These are phyloP conservation scores for Paramecium caudatum DNA, from an alignment of 73 alveolate genomes.

Conservation along the genomic window DNA sequence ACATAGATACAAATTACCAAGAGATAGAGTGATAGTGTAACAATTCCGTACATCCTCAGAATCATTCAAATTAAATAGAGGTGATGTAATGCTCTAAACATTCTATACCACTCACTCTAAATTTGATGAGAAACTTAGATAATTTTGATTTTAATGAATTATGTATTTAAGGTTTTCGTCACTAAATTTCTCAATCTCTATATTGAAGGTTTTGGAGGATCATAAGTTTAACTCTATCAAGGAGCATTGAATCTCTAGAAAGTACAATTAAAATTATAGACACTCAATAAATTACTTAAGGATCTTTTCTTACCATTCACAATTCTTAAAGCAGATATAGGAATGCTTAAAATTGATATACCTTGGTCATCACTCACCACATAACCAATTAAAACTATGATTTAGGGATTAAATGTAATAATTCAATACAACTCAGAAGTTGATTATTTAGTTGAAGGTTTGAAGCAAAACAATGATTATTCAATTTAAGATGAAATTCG, in stretches of 20 bases:
- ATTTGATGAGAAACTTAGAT: constrained; percentile 64
- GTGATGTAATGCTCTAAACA: constrained; percentile 43
- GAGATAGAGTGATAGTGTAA: constrained; percentile 43
- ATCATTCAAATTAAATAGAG: not conserved
- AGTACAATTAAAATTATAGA: constrained; percentile 45
- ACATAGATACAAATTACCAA: constrained; percentile 12
- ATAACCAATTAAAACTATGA: constrained; percentile 31
- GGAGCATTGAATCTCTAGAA: constrained; percentile 41
- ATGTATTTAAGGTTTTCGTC: constrained; percentile 57
- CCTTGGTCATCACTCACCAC: constrained; percentile 55
- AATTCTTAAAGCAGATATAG: constrained; percentile 58
- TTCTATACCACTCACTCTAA: constrained; percentile 65
- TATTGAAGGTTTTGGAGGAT: constrained; percentile 39
- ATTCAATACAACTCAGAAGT: constrained; percentile 28
- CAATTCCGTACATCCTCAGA: not conserved
- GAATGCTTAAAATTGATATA: constrained; percentile 40
- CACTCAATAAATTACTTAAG: constrained; percentile 39
- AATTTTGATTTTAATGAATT: constrained; percentile 64
- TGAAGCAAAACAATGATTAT: not conserved
- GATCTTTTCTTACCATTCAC: constrained; percentile 40
- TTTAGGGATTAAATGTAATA: constrained; percentile 55
- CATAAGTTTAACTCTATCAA: not conserved
- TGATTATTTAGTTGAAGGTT: constrained; percentile 5
- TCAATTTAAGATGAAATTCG: constrained; percentile 47
- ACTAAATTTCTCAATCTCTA: constrained; percentile 61